A percentile compares a stretch with the other conserved stretches of the same genome.
These are phyloP conservation scores for Triticum monococcum DNA, from an alignment of 176 grass and related monocot genomes.

Conservation along the genomic window DNA sequence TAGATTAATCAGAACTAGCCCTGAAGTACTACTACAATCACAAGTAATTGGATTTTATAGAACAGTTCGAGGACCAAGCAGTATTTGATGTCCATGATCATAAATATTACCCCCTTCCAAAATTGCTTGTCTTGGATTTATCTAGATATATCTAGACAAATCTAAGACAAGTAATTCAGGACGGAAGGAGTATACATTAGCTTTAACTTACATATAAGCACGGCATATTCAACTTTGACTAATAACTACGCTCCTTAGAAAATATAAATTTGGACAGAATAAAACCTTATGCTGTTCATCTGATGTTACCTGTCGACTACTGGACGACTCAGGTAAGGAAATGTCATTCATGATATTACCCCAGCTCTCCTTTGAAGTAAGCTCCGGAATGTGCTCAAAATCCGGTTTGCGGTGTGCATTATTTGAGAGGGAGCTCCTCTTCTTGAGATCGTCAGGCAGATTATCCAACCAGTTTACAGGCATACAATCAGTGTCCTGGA, in stretches of 20 bases:
- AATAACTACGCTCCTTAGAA: constrained; percentile 9
- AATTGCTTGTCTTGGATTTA: too few species aligned
- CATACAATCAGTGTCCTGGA: constrained; percentile 81
- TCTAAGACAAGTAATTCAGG: too few species aligned
- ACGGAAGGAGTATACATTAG: neutral
- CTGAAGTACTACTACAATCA: neutral
- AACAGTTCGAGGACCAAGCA: neutral
- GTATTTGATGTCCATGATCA: neutral
- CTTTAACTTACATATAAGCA: constrained; percentile 12
- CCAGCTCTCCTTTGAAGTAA: constrained; percentile 29
- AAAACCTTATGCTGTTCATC: constrained; percentile 32
- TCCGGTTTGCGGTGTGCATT: constrained; percentile 16
- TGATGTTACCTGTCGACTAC: constrained; percentile 2
- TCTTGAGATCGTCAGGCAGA: constrained; percentile 42
- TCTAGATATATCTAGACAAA: too few species aligned
- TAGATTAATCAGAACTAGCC: constrained; percentile 26
- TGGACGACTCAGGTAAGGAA: constrained; percentile 18
- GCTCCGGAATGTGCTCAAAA: constrained; percentile 15
- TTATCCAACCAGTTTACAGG: constrained; percentile 47
- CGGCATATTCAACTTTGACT: neutral
- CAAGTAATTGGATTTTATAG: constrained; percentile 4
- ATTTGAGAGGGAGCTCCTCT: constrained; percentile 24
- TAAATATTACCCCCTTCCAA: neutral
- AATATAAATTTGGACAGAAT: constrained; percentile 15
- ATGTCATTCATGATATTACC: constrained; percentile 19